These are phyloP conservation scores for Sindora glabra DNA, from an alignment of 306 rosid species.

Conservation along the genomic window DNA sequence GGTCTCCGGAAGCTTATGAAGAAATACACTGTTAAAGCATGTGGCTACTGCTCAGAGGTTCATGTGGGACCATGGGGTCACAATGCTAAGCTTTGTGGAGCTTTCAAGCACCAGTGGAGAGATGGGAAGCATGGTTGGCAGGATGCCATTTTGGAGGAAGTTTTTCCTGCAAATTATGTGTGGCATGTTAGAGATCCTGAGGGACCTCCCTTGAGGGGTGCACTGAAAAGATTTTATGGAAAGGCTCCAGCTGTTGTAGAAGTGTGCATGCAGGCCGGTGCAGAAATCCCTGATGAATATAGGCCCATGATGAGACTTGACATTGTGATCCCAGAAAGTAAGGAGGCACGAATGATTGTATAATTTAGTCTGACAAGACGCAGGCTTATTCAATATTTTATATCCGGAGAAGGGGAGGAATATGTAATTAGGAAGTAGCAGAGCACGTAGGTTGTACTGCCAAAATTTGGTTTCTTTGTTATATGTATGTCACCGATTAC, in stretches of 20 bases:
- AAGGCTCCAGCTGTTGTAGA: conserved; percentile 92
- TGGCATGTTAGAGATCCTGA: conserved; percentile 78
- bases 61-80: conserved; percentile 99
- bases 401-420: too few relatives aligned
- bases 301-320: conserved; percentile 97
- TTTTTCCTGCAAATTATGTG: conserved; percentile 80
- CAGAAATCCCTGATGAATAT: conserved; percentile 50
- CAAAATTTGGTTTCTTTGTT: too few relatives aligned
- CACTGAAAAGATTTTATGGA: conserved; percentile 71
- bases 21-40: conserved; percentile 82
- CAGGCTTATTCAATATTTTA: background rate
- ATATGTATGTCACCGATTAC: too few relatives aligned
- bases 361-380: conserved; percentile 21
- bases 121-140: conserved; percentile 99
- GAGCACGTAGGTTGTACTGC: too few relatives aligned
- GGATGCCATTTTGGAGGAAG: conserved; percentile 78
- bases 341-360: conserved; percentile 62
- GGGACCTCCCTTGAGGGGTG: conserved; percentile 60
- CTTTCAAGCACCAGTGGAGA: conserved; percentile 98
- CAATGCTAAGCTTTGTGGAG: conserved; percentile 89
- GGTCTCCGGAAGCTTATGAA: conserved; percentile 76
- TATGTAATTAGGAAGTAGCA: too few relatives aligned
- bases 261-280: conserved; percentile 88
- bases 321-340: conserved; percentile 71
- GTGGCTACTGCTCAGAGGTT: conserved; percentile 96